Evolutionary conservation across 164 flowering plant genomes (phyloP).

Genomic region (Pachysandra terminalis): DNA sequence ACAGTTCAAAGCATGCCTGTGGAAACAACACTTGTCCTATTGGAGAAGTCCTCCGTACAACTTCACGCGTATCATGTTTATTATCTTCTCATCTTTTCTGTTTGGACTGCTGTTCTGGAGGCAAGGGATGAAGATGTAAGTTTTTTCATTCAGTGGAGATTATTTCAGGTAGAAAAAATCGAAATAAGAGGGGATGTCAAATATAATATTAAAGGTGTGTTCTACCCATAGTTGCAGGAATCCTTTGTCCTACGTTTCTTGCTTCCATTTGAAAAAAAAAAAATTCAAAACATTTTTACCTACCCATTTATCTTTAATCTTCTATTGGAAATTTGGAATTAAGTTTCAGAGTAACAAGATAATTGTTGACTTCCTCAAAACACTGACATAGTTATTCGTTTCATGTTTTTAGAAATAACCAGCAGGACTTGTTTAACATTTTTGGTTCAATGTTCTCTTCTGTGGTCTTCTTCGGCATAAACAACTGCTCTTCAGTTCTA

Average conservation of each 20-base stretch:
- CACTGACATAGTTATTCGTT: background rate
- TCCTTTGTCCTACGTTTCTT: background rate
- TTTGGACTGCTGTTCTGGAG: constrained; percentile 54
- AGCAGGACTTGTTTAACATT: constrained; percentile 50
- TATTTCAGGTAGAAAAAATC: no score
- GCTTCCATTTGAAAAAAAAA: no score
- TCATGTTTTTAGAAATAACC: constrained; percentile 33
- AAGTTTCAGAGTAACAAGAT: no score
- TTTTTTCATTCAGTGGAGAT: background rate
- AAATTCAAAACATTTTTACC: background rate
- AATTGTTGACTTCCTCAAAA: no score
- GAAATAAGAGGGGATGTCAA: background rate
- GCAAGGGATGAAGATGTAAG: constrained; percentile 52
- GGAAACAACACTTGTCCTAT: constrained; percentile 65
- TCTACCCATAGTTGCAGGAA: background rate
- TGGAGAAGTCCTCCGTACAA: constrained; percentile 72
- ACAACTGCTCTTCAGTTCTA: constrained; percentile 50
- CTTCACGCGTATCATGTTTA: constrained; percentile 29
- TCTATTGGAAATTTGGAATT: no score
- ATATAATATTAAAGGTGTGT: background rate
- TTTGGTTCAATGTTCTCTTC: constrained; percentile 52
- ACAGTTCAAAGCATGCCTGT: constrained; percentile 66
- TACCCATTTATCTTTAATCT: no score
- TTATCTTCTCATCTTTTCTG: constrained; percentile 28
- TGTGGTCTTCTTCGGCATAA: constrained; percentile 46